Percentiles rank a stretch among this genome's conserved stretches.
phyloP scores from a whole-genome alignment of 2,329 filamentous ascomycete species.

The Diplodia sapinea region DNA sequence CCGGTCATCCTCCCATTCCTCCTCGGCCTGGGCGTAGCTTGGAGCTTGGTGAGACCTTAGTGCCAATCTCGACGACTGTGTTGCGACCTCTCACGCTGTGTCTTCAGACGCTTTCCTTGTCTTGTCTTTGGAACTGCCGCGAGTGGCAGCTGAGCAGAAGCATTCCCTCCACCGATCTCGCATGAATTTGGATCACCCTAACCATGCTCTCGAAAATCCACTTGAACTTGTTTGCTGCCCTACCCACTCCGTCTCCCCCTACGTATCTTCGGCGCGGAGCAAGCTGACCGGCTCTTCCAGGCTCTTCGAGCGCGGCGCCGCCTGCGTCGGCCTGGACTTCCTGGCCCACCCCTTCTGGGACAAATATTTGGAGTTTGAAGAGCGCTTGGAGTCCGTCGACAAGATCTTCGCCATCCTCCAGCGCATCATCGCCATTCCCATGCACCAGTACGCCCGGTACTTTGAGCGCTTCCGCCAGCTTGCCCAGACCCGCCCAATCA shows the following conservation, averaged over 20 bases:
- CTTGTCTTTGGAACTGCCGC: constrained; percentile 37
- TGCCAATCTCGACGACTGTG: constrained; percentile 34
- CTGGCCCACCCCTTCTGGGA: constrained; percentile 97
- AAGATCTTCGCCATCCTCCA: constrained; percentile 83
- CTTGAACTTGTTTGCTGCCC: constrained; percentile 52
- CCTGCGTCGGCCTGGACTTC: constrained; percentile 88
- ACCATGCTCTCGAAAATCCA: constrained; percentile 26
- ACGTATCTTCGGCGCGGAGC: constrained; percentile 30
- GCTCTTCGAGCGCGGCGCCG: constrained; percentile 88
- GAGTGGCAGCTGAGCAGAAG: constrained; percentile 28
- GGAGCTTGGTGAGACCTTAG: constrained; percentile 37
- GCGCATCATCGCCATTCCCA: constrained; percentile 85
- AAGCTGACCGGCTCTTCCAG: constrained; percentile 60
- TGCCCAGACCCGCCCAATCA: constrained; percentile 72
- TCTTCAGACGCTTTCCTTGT: constrained; percentile 55
- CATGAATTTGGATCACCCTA: constrained; percentile 29
- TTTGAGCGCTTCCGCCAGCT: constrained; percentile 87
- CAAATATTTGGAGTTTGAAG: constrained; percentile 97
- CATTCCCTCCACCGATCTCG: constrained; percentile 28
- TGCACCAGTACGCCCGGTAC: constrained; percentile 95
- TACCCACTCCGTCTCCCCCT: constrained; percentile 40
- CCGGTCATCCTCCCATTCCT: constrained; percentile 43
- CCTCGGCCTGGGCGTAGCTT: constrained; percentile 29
- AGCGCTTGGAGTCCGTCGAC: constrained; percentile 81
- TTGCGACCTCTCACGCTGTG: constrained; percentile 33